phyloP scores from a whole-genome alignment of 768 basidiomycete genomes.

The Galerina sulciceps region DNA sequence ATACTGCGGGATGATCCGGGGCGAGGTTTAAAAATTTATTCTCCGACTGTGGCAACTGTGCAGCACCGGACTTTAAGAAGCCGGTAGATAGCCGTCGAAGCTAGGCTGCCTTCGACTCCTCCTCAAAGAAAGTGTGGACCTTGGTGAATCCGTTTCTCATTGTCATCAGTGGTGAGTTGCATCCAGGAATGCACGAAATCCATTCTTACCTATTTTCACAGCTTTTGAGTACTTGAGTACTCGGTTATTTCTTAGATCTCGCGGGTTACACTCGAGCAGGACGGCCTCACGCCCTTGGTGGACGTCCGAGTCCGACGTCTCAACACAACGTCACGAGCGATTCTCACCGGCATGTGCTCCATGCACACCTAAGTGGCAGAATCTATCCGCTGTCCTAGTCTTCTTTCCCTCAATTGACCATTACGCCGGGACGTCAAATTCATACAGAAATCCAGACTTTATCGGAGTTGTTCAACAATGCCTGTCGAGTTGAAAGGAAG shows the following conservation, averaged over 20 bases:
- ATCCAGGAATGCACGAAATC: too few relatives aligned
- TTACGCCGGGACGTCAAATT: background rate
- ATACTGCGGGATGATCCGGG: conserved; percentile 15
- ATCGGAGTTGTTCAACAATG: conserved; percentile 37
- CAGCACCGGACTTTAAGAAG: background rate
- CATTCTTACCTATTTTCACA: too few relatives aligned
- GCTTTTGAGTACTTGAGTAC: too few relatives aligned
- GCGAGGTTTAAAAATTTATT: conserved; percentile 10
- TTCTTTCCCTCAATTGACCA: conserved; percentile 6
- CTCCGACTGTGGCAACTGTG: background rate
- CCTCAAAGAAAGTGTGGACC: background rate
- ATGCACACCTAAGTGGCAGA: conserved; percentile 6
- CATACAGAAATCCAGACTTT: background rate
- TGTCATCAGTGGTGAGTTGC: background rate
- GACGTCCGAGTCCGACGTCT: background rate
- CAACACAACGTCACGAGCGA: conserved; percentile 6
- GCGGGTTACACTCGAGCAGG: too few relatives aligned
- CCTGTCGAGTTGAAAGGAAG: conserved; percentile 60
- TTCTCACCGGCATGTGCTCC: conserved; percentile 5
- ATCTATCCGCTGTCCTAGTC: conserved; percentile 5
- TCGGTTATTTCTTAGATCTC: too few relatives aligned
- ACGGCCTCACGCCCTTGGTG: too few relatives aligned
- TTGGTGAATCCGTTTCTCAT: background rate
- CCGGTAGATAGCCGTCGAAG: background rate
- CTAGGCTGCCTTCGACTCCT: background rate